phyloP scores from a whole-genome alignment of 495 filamentous ascomycete species.

The Aspergillus kassunensis region DNA sequence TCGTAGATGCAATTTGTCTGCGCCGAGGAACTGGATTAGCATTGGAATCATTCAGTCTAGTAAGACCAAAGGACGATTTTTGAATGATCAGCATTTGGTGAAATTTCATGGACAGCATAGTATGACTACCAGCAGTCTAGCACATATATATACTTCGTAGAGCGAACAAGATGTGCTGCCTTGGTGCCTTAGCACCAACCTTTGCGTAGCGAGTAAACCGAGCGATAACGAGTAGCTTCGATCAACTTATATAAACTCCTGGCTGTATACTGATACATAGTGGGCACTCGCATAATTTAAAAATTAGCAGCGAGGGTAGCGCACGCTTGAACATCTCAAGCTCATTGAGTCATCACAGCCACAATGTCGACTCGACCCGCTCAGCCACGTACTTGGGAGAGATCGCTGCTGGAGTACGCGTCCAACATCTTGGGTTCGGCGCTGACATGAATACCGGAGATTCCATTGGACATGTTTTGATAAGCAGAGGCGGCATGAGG shows the following conservation, averaged over 20 bases:
- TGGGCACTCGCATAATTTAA: neutral
- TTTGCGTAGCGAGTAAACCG: too few species aligned
- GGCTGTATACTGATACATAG: neutral
- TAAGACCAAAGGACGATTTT: too few species aligned
- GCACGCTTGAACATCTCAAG: conserved; percentile 1
- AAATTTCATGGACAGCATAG: too few species aligned
- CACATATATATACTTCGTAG: neutral
- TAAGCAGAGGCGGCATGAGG: too few species aligned
- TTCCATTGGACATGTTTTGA: too few species aligned
- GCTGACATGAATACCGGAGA: neutral
- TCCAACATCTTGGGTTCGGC: neutral
- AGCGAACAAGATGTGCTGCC: neutral
- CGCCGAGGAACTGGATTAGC: too few species aligned
- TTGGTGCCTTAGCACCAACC: neutral
- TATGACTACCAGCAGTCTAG: too few species aligned
- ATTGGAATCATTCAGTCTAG: too few species aligned
- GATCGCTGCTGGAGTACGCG: conserved; percentile 22
- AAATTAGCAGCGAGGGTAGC: neutral
- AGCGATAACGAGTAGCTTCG: too few species aligned
- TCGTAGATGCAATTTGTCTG: too few species aligned
- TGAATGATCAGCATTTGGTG: too few species aligned
- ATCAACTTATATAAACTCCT: too few species aligned
- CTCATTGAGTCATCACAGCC: neutral
- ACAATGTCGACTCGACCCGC: conserved; percentile 3
- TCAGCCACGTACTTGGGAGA: conserved; percentile 11